Conservation (phyloP, 148 eudicot genomes). For the Hydrangea macrophylla region DNA sequence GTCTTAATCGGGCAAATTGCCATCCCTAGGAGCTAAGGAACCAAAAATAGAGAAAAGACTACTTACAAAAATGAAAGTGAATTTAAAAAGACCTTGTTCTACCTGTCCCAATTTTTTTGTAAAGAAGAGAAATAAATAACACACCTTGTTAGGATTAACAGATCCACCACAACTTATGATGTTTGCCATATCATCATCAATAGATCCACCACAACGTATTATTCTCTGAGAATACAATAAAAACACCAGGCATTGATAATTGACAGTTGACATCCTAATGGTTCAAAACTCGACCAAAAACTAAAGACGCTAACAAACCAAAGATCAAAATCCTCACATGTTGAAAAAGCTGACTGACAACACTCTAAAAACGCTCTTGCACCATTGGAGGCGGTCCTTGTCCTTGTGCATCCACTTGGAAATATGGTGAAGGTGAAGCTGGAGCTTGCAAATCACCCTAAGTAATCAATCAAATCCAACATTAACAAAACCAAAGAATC, state of each 20-base stretch:
- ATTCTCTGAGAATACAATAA: too few relatives aligned
- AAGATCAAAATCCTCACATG: constrained; percentile 35
- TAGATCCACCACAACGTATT: constrained; percentile 89
- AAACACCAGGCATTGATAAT: too few relatives aligned
- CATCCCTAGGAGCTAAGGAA: too few relatives aligned
- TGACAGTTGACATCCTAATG: too few relatives aligned
- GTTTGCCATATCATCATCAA: constrained; percentile 94
- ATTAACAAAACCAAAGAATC: not conserved
- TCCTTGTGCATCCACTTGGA: too few relatives aligned
- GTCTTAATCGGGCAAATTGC: too few relatives aligned
- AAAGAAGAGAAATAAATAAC: not conserved
- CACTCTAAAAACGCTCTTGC: constrained; percentile 47
- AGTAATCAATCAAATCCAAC: not conserved
- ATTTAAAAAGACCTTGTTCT: too few relatives aligned
- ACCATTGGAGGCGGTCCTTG: constrained; percentile 56
- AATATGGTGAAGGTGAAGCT: constrained; percentile 37
- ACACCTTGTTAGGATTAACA: constrained; percentile 81
- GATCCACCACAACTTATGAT: constrained; percentile 90
- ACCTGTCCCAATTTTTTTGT: too few relatives aligned
- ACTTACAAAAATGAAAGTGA: too few relatives aligned
- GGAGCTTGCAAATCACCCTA: constrained; percentile 45
- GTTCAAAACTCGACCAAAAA: too few relatives aligned
- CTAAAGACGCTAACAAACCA: too few relatives aligned
- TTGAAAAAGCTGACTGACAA: constrained; percentile 45
- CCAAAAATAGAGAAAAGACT: too few relatives aligned